Evolutionary conservation across 1,139 yeast species (phyloP), one percentile per base, ranked within the genome.

Genomic region (Hyphopichia khmerensis): DNA sequence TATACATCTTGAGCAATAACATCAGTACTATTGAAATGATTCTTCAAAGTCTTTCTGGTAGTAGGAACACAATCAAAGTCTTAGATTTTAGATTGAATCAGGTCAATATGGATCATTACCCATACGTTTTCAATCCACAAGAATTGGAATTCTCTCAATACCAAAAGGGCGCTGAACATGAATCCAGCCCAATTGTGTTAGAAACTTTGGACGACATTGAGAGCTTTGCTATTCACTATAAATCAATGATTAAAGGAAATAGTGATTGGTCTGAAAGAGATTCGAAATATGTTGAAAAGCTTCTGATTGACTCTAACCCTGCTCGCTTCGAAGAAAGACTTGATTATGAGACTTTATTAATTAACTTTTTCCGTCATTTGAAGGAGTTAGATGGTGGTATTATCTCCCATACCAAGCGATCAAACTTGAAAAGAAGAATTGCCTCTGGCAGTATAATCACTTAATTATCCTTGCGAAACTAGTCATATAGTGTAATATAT

Each of bases 71-170:
- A 1, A 56, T 80, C 43, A 64, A 57, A 43, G 59, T 67, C 10
- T 53, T 80, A 16, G 85, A 80, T 54, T 49, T 77, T 36, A 62
- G 84, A 41, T 71, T 78, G 43, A 80, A 80, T 49, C 75, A 80
- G 9, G 51, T 78, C 34, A 79, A 73, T 35, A 59, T 62, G 31
- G 72, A 68, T 13, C 64, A 77, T 36, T 79, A 80, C 52, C 82
- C 84, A 0, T 77, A 67, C 51, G 77, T 79, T 2, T 79, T 79
- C 56, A 72, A 70, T 46, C 75, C 77, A 2, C 65, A 71, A 15
- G 80, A 76, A 46, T 50, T 66, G 16, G 70, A 65, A 19, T 51
- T 52, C 36, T 54, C 56, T 15, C 48, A 48, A 29, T 36, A 46
- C 26, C 51, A 44, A 31, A 48, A 43, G 34, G 33, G 33, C 2